Conservation (phyloP, 352 stramenopile genomes). For the Pythium insidiosum region DNA sequence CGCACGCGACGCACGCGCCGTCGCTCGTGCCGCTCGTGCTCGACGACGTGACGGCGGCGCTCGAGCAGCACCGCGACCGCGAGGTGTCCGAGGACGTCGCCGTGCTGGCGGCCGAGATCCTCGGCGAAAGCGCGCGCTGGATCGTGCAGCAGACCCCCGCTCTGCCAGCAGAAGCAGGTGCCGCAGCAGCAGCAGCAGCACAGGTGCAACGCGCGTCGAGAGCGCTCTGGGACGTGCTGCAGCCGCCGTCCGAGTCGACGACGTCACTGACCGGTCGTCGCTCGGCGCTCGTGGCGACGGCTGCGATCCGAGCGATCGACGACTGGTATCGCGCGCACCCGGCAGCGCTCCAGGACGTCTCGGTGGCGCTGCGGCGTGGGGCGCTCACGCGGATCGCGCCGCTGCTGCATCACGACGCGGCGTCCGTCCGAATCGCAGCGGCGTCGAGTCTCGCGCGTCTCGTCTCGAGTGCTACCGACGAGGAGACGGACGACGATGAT, state of each 20-base stretch:
- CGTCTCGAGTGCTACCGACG: not conserved
- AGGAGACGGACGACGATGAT: not conserved
- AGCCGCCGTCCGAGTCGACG: no score
- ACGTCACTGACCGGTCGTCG: not conserved
- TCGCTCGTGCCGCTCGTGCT: constrained; percentile 41
- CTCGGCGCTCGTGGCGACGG: constrained; percentile 23
- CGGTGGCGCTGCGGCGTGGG: no score
- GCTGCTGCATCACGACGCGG: constrained; percentile 52
- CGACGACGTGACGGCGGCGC: constrained; percentile 34
- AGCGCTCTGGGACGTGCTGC: no score
- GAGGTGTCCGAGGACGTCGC: constrained; percentile 60
- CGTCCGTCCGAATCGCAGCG: constrained; percentile 30
- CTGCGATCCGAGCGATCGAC: constrained; percentile 18
- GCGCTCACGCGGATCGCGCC: no score
- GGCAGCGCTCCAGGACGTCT: no score
- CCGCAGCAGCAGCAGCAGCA: no score
- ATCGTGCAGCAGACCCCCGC: no score
- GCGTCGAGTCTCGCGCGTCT: constrained; percentile 33
- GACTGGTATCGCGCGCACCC: no score
- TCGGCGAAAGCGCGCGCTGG: constrained; percentile 30
- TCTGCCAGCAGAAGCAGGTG: no score
- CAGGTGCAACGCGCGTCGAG: no score
- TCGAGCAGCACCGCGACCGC: constrained; percentile 13
- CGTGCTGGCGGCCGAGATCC: constrained; percentile 42
- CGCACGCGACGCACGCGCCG: constrained; percentile 34